Evolutionary conservation across 306 rosid species (phyloP), one percentile per base, ranked within the genome.

Genomic region (Adenanthera pavonina): DNA sequence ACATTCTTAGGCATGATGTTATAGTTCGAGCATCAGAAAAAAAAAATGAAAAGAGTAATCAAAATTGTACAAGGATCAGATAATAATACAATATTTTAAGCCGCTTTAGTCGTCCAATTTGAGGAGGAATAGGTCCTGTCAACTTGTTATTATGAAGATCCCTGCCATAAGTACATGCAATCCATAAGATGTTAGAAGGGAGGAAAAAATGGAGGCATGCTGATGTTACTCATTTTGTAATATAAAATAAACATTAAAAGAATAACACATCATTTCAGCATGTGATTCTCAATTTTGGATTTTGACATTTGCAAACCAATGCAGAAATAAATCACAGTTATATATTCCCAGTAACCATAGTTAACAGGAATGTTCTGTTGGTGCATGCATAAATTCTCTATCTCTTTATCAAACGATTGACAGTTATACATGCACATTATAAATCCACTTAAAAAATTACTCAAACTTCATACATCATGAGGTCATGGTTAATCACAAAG

Each of bases 71-170:
- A 82, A 76, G 78, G 60, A 65, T 38, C 10, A 67, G 52, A 78
- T 69, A 57, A 76, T 65, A 19, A 7, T 93, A 95, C 99, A 96
- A 90, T 82, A 92, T 91, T 85, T 90, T 89, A 38, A 96, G 98
- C 80, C 97, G 99, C 98, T 84, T 96, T 88, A 96, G 67, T 65
- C 99, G 93, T 66, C 92, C 98, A 69, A 96, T 96, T 83, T 96
- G 99, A 52, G 99, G 91, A 82, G 99, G 99, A 89, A 96, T 92
- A 7, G 99, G 99, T 38, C 99, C 99, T 1, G 99, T 93, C 88
- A 96, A 77, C 91, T 96, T 96, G 92, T 96, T 96, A 83, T 96
- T 96, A 57, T 96, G 99, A 30, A 96, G 90, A 89, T 96, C 99
- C 85, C 99, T 96, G 96, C 69, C 69, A 82, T 46, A 69, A n/a